A percentile compares a stretch with the other conserved stretches of the same genome.
phyloP scores from a whole-genome alignment of 768 basidiomycete genomes.

The Suillus luteus region DNA sequence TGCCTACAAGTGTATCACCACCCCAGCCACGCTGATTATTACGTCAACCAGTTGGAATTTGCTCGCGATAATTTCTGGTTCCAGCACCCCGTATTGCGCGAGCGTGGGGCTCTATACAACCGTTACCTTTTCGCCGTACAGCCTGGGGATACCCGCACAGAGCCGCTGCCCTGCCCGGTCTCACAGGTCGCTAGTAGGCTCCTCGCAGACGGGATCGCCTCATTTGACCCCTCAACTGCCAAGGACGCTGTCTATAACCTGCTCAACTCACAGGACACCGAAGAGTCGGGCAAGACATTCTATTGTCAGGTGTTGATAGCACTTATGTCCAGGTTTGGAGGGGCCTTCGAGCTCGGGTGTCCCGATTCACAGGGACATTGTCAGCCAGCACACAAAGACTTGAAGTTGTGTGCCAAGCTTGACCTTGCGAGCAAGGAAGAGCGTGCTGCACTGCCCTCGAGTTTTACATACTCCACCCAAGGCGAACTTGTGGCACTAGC shows the following conservation, averaged over 20 bases:
- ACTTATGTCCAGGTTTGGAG: conserved; percentile 1
- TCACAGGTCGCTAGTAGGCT: conserved; percentile 4
- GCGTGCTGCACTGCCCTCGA: neutral
- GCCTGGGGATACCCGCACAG: neutral
- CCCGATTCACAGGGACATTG: conserved; percentile 1
- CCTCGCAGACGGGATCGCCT: neutral
- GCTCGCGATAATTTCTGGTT: neutral
- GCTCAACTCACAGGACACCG: neutral
- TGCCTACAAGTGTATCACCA: neutral
- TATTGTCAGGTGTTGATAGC: neutral
- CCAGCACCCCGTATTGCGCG: neutral
- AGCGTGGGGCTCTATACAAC: neutral
- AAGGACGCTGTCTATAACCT: neutral
- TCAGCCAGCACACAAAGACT: neutral
- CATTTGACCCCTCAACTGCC: neutral
- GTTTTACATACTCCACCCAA: neutral
- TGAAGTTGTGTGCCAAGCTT: neutral
- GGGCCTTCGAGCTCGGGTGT: neutral
- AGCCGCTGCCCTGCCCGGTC: neutral
- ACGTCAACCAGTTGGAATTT: neutral
- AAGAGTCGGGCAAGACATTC: neutral
- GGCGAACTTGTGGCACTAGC: neutral
- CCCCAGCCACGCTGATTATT: neutral
- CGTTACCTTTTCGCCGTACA: conserved; percentile 3
- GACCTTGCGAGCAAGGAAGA: neutral